Evolutionary conservation across 2,329 filamentous ascomycete genomes (phyloP).

Genomic region (Leptographium flavum): DNA sequence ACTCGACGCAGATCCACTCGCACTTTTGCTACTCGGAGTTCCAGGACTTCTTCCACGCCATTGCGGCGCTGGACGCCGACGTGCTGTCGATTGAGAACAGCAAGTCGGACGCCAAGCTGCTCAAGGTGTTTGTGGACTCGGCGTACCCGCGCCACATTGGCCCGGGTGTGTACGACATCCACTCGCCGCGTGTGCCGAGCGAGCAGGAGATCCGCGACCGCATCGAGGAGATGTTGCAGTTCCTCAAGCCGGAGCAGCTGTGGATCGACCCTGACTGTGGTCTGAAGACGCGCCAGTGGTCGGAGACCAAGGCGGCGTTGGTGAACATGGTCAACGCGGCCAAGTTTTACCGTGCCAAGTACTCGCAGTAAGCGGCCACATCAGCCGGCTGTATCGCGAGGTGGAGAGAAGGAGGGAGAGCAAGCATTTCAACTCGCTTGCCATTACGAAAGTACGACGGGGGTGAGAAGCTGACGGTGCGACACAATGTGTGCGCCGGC

Average conservation of each 20-base stretch:
- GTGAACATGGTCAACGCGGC: slow-evolving; percentile 96
- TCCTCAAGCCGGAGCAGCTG: slow-evolving; percentile 95
- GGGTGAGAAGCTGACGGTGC: too few relatives aligned
- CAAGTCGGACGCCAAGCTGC: slow-evolving; percentile 98
- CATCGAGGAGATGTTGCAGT: slow-evolving; percentile 94
- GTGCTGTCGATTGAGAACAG: slow-evolving; percentile 99
- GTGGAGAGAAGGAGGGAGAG: not conserved
- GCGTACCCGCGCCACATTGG: slow-evolving; percentile 97
- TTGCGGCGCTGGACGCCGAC: slow-evolving; percentile 92
- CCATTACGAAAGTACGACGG: slow-evolving; percentile 11
- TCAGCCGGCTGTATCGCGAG: too few relatives aligned
- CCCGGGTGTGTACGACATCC: slow-evolving; percentile 98
- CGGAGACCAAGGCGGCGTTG: slow-evolving; percentile 93
- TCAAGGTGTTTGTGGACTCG: slow-evolving; percentile 96
- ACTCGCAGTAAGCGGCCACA: slow-evolving; percentile 36
- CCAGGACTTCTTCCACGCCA: slow-evolving; percentile 99
- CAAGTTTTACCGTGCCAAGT: slow-evolving; percentile 90
- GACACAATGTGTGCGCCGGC: slow-evolving; percentile 1
- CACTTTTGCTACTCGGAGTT: slow-evolving; percentile 99
- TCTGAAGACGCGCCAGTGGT: slow-evolving; percentile 97
- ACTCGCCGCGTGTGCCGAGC: slow-evolving; percentile 92
- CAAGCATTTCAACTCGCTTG: not conserved
- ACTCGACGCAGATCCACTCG: slow-evolving; percentile 98
- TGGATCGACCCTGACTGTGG: slow-evolving; percentile 99
- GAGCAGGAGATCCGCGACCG: slow-evolving; percentile 98